Conservation (phyloP, 1,284 basidiomycete genomes). For the Phenoliferia sp. region DNA sequence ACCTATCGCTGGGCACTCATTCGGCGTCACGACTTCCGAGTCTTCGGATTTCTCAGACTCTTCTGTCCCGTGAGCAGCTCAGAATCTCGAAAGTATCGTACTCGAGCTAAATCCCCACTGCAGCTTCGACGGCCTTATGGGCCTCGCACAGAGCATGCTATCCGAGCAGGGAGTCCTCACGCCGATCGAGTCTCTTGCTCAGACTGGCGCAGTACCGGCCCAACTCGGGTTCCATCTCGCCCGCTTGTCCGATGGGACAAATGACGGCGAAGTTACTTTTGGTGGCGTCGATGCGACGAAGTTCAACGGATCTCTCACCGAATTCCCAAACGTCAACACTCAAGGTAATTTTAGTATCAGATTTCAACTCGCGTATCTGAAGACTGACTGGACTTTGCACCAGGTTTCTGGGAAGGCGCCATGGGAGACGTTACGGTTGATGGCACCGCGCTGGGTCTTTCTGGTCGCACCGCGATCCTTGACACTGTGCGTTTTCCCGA, state of each 20-base stretch:
- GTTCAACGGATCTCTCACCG: constrained; percentile 36
- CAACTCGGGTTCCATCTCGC: constrained; percentile 78
- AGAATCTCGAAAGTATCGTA: not conserved
- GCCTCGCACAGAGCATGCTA: constrained; percentile 65
- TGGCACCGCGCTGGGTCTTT: constrained; percentile 53
- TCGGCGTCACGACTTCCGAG: constrained; percentile 66
- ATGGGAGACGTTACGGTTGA: constrained; percentile 59
- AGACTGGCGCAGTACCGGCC: constrained; percentile 57
- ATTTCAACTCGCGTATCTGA: no score
- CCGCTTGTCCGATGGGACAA: constrained; percentile 60
- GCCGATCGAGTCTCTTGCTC: constrained; percentile 66
- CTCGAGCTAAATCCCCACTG: not conserved
- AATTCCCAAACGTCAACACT: constrained; percentile 39
- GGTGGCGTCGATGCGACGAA: constrained; percentile 63
- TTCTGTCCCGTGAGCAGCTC: constrained; percentile 14
- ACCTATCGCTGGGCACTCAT: constrained; percentile 57
- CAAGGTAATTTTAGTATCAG: no score
- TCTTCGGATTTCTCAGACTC: constrained; percentile 57
- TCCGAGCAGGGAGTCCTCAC: constrained; percentile 64
- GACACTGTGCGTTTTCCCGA: constrained; percentile 47
- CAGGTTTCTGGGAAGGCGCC: constrained; percentile 78
- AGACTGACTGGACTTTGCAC: no score
- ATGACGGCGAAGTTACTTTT: constrained; percentile 60
- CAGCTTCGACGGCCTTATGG: constrained; percentile 68
- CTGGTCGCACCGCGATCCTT: constrained; percentile 64